Conservation (phyloP, 345 rosid genomes). For the Populus alba region DNA sequence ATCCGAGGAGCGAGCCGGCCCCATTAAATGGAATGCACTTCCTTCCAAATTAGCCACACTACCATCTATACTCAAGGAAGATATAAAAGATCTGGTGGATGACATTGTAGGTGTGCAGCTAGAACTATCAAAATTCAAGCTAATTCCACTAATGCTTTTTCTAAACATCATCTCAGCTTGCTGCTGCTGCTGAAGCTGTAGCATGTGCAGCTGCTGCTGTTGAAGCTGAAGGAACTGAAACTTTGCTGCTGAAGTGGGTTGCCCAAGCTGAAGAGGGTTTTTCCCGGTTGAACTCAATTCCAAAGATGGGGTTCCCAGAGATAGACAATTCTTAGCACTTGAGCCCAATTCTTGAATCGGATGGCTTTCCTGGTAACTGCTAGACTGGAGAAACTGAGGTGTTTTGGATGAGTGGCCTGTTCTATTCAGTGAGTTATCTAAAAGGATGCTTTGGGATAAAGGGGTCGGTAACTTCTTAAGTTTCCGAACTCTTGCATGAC, state of each 20-base stretch:
- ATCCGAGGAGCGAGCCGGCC: conserved; percentile 54
- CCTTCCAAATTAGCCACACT: conserved; percentile 63
- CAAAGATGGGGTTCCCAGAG: conserved; percentile 48
- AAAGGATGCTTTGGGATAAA: conserved; percentile 49
- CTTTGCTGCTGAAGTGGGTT: conserved; percentile 41
- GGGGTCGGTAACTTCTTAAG: conserved; percentile 50
- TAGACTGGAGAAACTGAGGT: conserved; percentile 43
- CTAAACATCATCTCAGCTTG: conserved; percentile 76
- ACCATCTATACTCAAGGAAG: conserved; percentile 73
- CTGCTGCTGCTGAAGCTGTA: conserved; percentile 50
- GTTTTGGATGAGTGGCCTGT: conserved; percentile 40
- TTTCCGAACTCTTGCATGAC: conserved; percentile 94
- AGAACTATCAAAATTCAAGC: conserved; percentile 68
- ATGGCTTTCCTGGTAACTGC: conserved; percentile 28
- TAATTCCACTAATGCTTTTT: conserved; percentile 59
- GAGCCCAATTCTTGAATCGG: conserved; percentile 49
- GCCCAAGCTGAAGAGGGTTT: conserved; percentile 48
- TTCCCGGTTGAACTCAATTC: conserved; percentile 55
- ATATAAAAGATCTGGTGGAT: conserved; percentile 65
- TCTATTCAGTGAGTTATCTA: conserved; percentile 48
- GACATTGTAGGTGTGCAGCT: conserved; percentile 78
- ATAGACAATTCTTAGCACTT: conserved; percentile 46
- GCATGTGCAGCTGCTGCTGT: conserved; percentile 45
- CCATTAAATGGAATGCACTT: conserved; percentile 55
- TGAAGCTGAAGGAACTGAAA: conserved; percentile 50